These are phyloP conservation scores for Phytomonas sp. DNA, from an alignment of 208 protist genomes.

Conservation along the genomic window DNA sequence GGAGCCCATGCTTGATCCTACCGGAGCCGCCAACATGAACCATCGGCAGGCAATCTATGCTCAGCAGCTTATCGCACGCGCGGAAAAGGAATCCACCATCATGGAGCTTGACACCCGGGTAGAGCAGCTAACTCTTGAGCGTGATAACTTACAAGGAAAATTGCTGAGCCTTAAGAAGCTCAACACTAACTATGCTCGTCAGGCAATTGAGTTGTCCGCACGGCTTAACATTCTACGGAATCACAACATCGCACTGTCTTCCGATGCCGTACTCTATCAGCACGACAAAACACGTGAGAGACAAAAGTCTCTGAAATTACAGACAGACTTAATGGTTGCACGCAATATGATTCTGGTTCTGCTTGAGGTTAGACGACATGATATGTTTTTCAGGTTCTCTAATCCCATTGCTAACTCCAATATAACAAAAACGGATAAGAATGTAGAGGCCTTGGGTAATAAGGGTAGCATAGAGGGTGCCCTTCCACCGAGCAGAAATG, in stretches of 20 bases:
- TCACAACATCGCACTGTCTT: slow-evolving; percentile 57
- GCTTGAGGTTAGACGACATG: slow-evolving; percentile 25
- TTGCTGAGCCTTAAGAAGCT: slow-evolving; percentile 37
- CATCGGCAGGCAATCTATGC: slow-evolving; percentile 41
- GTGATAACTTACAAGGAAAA: slow-evolving; percentile 24
- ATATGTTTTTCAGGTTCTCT: slow-evolving; percentile 3
- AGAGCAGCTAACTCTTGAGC: slow-evolving; percentile 18
- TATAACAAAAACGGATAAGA: background rate
- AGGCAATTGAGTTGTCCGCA: slow-evolving; percentile 58
- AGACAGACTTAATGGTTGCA: slow-evolving; percentile 32
- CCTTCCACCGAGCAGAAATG: background rate
- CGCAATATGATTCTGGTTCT: slow-evolving; percentile 42
- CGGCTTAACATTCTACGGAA: slow-evolving; percentile 62
- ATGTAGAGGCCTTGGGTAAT: background rate
- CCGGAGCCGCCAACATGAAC: background rate
- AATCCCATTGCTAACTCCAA: background rate
- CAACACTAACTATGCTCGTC: slow-evolving; percentile 63
- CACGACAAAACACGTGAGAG: slow-evolving; percentile 35
- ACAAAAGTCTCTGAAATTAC: slow-evolving; percentile 28
- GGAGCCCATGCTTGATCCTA: slow-evolving; percentile 5
- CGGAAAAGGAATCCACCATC: slow-evolving; percentile 45
- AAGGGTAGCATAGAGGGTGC: background rate
- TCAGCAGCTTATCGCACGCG: slow-evolving; percentile 48
- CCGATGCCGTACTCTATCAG: slow-evolving; percentile 47
- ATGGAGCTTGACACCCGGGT: slow-evolving; percentile 52